These are phyloP conservation scores for Ogataea philodendri DNA, from an alignment of 805 yeast genomes.

Conservation along the genomic window DNA sequence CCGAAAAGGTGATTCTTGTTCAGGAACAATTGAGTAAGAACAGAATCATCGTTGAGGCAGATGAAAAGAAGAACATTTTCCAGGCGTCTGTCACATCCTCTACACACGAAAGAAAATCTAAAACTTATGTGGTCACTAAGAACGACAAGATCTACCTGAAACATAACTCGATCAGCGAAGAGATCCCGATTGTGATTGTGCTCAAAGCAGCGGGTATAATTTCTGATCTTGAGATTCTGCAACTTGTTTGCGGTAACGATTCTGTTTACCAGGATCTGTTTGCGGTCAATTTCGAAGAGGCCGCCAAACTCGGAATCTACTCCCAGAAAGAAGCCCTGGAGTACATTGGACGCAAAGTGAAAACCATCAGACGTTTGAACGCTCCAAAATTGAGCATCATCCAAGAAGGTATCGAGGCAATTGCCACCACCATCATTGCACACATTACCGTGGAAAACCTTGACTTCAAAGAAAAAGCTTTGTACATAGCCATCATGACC, in stretches of 20 bases:
- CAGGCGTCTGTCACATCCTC: constrained; percentile 98
- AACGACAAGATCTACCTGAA: constrained; percentile 85
- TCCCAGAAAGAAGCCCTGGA: constrained; percentile 94
- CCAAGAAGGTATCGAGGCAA: constrained; percentile 96
- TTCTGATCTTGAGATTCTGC: constrained; percentile 90
- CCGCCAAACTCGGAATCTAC: constrained; percentile 76
- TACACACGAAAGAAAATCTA: constrained; percentile 96
- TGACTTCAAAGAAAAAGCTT: constrained; percentile 90
- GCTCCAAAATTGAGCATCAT: constrained; percentile 73
- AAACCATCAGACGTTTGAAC: constrained; percentile 84
- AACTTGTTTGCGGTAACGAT: constrained; percentile 88
- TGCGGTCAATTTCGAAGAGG: constrained; percentile 91
- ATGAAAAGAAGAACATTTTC: constrained; percentile 87
- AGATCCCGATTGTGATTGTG: constrained; percentile 89
- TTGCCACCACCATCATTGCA: constrained; percentile 94
- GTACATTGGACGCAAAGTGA: constrained; percentile 86
- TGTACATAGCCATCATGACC: constrained; percentile 94
- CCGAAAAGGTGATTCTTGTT: constrained; percentile 93
- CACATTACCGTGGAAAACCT: constrained; percentile 80
- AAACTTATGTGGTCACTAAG: constrained; percentile 92
- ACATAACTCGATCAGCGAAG: constrained; percentile 94
- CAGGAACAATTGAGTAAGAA: constrained; percentile 97
- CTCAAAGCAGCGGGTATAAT: constrained; percentile 93
- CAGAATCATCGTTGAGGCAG: constrained; percentile 97
- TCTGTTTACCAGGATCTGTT: constrained; percentile 88